A percentile compares a stretch with the other conserved stretches of the same genome.
Conservation (phyloP, 148 eudicot genomes). For the Persicaria maculosa region DNA sequence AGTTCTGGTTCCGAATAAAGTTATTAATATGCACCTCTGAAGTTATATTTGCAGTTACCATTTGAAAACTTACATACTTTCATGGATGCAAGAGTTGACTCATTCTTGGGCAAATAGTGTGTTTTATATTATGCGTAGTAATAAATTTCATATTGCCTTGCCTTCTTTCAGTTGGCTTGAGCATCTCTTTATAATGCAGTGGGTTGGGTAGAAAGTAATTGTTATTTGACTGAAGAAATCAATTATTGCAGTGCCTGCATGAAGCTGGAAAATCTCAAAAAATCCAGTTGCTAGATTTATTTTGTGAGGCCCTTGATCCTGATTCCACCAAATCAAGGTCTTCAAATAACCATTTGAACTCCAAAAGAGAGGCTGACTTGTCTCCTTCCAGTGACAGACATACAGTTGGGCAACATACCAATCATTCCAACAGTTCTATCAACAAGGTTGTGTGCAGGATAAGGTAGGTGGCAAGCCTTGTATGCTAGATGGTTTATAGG, state of each 20-base stretch:
- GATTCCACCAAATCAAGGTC: constrained; percentile 24
- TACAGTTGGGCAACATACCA: constrained; percentile 17
- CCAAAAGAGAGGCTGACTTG: constrained; percentile 19
- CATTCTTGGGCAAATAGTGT: not conserved
- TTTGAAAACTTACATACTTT: not conserved
- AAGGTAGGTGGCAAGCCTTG: constrained; percentile 44
- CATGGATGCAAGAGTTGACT: not conserved
- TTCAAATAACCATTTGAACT: constrained; percentile 17
- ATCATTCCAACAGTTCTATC: constrained; percentile 26
- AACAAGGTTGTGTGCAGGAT: constrained; percentile 42
- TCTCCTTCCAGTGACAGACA: constrained; percentile 25
- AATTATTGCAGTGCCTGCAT: constrained; percentile 60
- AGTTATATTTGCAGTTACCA: not conserved
- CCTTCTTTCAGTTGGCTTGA: constrained; percentile 3
- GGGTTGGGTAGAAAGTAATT: not conserved
- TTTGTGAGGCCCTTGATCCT: constrained; percentile 72
- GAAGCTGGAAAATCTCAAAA: constrained; percentile 65
- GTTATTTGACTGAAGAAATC: not conserved
- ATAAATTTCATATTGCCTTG: not conserved
- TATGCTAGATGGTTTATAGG: constrained; percentile 1
- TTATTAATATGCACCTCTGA: not conserved
- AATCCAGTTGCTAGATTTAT: constrained; percentile 58
- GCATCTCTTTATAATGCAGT: not conserved
- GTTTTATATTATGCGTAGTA: not conserved
- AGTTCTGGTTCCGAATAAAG: not conserved